These are phyloP conservation scores for Quercus rubra DNA, from an alignment of 306 rosid genomes.

Conservation along the genomic window DNA sequence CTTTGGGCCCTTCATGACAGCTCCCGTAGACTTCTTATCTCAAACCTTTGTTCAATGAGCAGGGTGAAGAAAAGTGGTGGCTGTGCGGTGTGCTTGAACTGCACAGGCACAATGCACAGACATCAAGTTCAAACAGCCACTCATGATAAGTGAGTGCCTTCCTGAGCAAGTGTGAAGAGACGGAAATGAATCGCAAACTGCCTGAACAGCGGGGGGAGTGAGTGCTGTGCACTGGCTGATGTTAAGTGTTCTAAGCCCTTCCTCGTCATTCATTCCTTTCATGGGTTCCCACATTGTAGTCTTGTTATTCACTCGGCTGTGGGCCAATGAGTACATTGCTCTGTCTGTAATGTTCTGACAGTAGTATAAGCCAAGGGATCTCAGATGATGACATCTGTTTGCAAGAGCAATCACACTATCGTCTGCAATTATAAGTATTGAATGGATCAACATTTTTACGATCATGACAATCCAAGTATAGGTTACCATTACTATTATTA, in stretches of 20 bases:
- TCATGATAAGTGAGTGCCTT: constrained; percentile 86
- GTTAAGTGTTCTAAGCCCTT: constrained; percentile 72
- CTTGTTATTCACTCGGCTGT: constrained; percentile 65
- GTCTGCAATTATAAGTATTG: constrained; percentile 46
- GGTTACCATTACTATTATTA: neutral
- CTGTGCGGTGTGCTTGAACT: constrained; percentile 61
- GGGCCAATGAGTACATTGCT: constrained; percentile 93
- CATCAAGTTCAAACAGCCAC: constrained; percentile 79
- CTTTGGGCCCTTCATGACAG: constrained; percentile 33
- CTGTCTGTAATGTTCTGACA: constrained; percentile 93
- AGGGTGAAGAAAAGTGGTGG: constrained; percentile 32
- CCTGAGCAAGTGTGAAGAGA: constrained; percentile 91
- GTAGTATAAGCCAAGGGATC: constrained; percentile 85
- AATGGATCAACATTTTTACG: neutral
- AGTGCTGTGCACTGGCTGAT: constrained; percentile 99
- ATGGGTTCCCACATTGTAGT: constrained; percentile 59
- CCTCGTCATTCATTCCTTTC: constrained; percentile 63
- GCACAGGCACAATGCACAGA: constrained; percentile 94
- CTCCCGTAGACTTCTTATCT: constrained; percentile 17
- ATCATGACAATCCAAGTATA: neutral
- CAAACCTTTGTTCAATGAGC: constrained; percentile 53
- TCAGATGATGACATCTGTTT: constrained; percentile 62
- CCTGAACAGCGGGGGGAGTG: constrained; percentile 92
- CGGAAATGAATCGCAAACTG: constrained; percentile 87
- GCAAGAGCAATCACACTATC: constrained; percentile 96